Percentiles rank a stretch among this genome's conserved stretches.
Conservation (phyloP, 768 basidiomycete genomes). For the Gyrodon lividus region DNA sequence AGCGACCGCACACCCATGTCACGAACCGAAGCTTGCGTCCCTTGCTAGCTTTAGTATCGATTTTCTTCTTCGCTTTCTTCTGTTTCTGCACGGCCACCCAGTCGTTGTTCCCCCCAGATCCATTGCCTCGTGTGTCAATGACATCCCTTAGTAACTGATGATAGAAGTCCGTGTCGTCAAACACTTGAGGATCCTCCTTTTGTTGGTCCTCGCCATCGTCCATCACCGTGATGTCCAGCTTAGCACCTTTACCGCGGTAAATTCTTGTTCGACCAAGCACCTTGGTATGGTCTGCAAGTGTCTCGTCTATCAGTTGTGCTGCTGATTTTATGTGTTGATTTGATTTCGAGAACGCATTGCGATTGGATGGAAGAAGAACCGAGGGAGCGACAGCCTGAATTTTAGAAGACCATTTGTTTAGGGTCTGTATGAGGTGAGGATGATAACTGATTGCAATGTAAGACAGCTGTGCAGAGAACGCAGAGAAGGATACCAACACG, state of each 20-base stretch:
- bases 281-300: conserved; percentile 55
- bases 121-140: conserved; percentile 64
- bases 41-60: conserved; percentile 96
- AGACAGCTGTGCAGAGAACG: conserved; percentile 2
- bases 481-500: conserved; percentile 39
- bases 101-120: conserved; percentile 47
- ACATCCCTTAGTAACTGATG: conserved; percentile 89
- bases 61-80: conserved; percentile 77
- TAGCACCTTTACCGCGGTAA: conserved; percentile 46
- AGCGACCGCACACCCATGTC: background rate
- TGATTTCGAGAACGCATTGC: conserved; percentile 65
- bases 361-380: conserved; percentile 65
- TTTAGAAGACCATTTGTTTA: conserved; percentile 95
- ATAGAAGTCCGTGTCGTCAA: conserved; percentile 93
- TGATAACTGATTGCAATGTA: conserved; percentile 47
- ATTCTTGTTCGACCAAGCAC: conserved; percentile 63
- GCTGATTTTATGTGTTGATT: conserved; percentile 60
- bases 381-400: conserved; percentile 89
- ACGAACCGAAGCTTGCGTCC: conserved; percentile 85
- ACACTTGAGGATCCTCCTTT: conserved; percentile 49
- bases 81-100: conserved; percentile 68
- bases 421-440: conserved; percentile 68
- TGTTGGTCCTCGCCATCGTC: conserved; percentile 37
- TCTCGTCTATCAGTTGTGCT: conserved; percentile 76
- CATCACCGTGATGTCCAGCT: conserved; percentile 37